A percentile compares a stretch with the other conserved stretches of the same genome.
phyloP scores from a whole-genome alignment of 345 rosid genomes.

The Sonneratia alba region DNA sequence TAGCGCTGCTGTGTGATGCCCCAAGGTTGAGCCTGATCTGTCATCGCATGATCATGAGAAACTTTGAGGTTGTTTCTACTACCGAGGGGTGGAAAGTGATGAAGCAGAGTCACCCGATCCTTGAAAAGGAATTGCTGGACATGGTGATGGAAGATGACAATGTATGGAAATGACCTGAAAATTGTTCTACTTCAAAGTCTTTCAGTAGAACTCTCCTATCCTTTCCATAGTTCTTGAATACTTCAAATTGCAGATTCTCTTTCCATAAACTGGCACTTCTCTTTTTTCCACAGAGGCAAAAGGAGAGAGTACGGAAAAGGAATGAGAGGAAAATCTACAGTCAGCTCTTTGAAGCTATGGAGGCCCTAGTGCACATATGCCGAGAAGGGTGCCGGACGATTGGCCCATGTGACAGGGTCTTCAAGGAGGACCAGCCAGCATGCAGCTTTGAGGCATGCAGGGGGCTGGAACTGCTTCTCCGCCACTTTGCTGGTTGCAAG shows the following conservation, averaged over 20 bases:
- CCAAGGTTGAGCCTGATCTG: slow-evolving; percentile 60
- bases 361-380: slow-evolving; percentile 87
- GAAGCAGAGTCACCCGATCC: slow-evolving; percentile 73
- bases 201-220: neutral
- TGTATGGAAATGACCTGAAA: slow-evolving; percentile 22
- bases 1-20: slow-evolving; percentile 65
- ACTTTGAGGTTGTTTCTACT: slow-evolving; percentile 34
- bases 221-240: too few species aligned
- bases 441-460: slow-evolving; percentile 69
- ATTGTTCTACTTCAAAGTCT: neutral
- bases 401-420: slow-evolving; percentile 71
- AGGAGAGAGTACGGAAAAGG: slow-evolving; percentile 37
- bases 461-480: slow-evolving; percentile 61
- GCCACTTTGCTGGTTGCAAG: slow-evolving; percentile 79
- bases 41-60: slow-evolving; percentile 53
- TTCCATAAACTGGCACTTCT: neutral
- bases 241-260: neutral
- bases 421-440: slow-evolving; percentile 34
- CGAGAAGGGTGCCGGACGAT: slow-evolving; percentile 85
- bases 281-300: slow-evolving; percentile 29
- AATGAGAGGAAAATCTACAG: slow-evolving; percentile 56
- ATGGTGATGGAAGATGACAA: slow-evolving; percentile 40
- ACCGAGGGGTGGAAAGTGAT: slow-evolving; percentile 80
- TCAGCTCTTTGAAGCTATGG: slow-evolving; percentile 80
- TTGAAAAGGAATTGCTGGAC: slow-evolving; percentile 56